Conservation (phyloP, 441 rosid species). For the Pelargonium fulgidum region DNA sequence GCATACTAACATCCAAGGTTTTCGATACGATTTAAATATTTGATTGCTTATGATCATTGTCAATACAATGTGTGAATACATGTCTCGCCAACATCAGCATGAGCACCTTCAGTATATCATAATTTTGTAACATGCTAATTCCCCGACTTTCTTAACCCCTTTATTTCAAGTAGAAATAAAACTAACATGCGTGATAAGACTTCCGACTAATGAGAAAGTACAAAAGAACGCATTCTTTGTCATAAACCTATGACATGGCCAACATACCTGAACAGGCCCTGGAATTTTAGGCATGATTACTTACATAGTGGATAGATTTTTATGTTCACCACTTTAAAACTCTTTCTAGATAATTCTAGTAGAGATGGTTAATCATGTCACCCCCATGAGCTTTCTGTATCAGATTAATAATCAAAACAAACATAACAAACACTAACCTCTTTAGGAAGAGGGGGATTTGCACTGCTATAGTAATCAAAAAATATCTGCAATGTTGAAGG, state of each 20-base stretch:
- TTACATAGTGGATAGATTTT: background rate
- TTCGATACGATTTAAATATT: background rate
- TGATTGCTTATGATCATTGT: background rate
- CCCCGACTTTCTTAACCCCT: background rate
- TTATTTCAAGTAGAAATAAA: background rate
- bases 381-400: background rate
- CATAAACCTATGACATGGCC: background rate
- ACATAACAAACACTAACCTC: conserved; percentile 47
- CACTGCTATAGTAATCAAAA: conserved; percentile 83
- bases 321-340: background rate
- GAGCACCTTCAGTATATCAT: background rate
- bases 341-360: background rate
- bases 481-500: conserved; percentile 86
- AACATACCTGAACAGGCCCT: background rate
- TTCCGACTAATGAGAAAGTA: background rate
- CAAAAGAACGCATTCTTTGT: background rate
- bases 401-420: conserved; percentile 7
- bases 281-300: background rate
- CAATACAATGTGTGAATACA: background rate
- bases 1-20: background rate
- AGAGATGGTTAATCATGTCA: background rate
- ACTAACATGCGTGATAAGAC: background rate
- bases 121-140: background rate
- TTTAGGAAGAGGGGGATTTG: conserved; percentile 76
- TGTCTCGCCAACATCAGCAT: background rate